Base-by-base conservation (phyloP, 2,329 filamentous ascomycete genomes). In the Dactylellina haptotyla region DNA sequence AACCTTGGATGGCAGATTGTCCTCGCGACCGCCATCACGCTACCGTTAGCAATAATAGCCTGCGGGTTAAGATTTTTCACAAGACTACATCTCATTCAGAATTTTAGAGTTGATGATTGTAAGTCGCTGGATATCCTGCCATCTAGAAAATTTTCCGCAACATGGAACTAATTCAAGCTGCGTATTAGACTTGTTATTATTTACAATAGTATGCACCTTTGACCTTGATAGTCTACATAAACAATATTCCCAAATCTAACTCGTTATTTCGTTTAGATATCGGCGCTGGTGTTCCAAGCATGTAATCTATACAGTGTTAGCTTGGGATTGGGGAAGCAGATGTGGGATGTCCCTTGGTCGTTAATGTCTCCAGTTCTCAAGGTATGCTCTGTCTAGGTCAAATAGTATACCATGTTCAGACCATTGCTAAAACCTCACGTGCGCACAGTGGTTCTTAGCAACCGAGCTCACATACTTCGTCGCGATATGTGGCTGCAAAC, bases 321-420 rank as follows among this genome's bases (percentile, higher is more conserved):
- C 25, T 34, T 72, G n/a, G 66, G 66, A n/a, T 32, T 72, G 18
- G 66, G 66, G 26, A 72, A 48, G 26, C 37, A 72, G 16, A 72
- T 72, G 66, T 72, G 66, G 66, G 58, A 72, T 46, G 45, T 72
- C 6, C 66, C 66, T 8, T 72, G 66, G 66, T 64, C 59, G 30
- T 20, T 45, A 39, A 72, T 72, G 66, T 64, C 66, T n/a, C 51
- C 66, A 32, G 59, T 54, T 25, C 59, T 72, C 23, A 64, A 64
- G 53, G 64, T 69, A 39, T 9, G 25, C 14, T 30, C 20, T 20
- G 16, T 16, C n/a, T 45, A 20, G 6, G n/a, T 2, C 16, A 43
- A 4, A 8, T 23, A 34, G 48, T 20, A 14, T n/a, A 50, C 4
- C 28, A n/a, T 37, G n/a, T n/a, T n/a, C n/a, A 8, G 26, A 4